A percentile compares a stretch with the other conserved stretches of the same genome.
phyloP scores from a whole-genome alignment of 2,329 filamentous ascomycete species.

The Cryphonectria nitschkei region DNA sequence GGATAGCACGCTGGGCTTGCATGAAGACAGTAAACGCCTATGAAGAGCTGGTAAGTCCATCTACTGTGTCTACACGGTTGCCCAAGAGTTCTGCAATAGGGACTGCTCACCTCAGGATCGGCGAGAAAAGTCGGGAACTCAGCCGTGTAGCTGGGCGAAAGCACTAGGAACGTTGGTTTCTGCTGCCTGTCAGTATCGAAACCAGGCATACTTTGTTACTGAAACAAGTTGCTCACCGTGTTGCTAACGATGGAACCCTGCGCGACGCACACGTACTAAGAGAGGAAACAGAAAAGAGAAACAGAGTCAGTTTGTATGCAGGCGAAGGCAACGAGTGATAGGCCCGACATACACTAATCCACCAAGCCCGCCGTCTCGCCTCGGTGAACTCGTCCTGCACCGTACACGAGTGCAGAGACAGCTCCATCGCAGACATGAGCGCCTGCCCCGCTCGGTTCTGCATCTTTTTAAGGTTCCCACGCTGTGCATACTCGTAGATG shows the following conservation, averaged over 20 bases:
- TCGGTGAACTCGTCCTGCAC: slow-evolving; percentile 48
- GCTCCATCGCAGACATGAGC: slow-evolving; percentile 49
- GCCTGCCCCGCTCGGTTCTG: slow-evolving; percentile 51
- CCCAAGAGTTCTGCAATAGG: not conserved
- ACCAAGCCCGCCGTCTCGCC: slow-evolving; percentile 53
- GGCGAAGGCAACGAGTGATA: not conserved
- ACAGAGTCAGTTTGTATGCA: not conserved
- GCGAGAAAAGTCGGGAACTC: slow-evolving; percentile 45
- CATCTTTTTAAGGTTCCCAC: slow-evolving; percentile 58
- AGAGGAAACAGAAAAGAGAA: not conserved
- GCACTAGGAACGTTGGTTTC: slow-evolving; percentile 48
- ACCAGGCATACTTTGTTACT: no score
- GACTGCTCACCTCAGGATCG: slow-evolving; percentile 44
- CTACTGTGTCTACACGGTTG: not conserved
- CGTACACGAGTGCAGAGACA: slow-evolving; percentile 46
- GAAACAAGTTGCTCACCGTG: slow-evolving; percentile 39
- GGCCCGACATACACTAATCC: slow-evolving; percentile 50
- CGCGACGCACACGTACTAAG: slow-evolving; percentile 53
- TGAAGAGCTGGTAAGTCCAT: not conserved
- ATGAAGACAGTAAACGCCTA: slow-evolving; percentile 50
- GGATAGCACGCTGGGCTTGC: slow-evolving; percentile 51
- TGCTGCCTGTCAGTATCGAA: slow-evolving; percentile 30
- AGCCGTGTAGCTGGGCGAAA: slow-evolving; percentile 50
- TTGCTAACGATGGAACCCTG: slow-evolving; percentile 57
- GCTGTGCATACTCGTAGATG: slow-evolving; percentile 57